Evolutionary conservation across 2,329 filamentous ascomycete species (phyloP).

Genomic region (Colletotrichum spinosum): DNA sequence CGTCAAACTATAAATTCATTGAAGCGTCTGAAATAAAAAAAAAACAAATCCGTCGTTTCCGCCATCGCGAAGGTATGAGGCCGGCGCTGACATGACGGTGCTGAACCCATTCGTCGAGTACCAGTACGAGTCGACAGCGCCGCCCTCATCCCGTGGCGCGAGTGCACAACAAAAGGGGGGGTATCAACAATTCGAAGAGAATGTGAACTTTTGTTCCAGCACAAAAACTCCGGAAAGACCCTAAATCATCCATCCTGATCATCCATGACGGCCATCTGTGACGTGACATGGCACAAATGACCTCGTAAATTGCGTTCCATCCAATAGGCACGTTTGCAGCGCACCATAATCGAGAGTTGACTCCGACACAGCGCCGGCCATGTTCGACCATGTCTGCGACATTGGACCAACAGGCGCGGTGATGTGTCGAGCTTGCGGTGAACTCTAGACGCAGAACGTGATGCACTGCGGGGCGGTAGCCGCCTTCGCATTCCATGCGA

Average conservation of each 20-base stretch:
- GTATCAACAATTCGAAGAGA: conserved; percentile 39
- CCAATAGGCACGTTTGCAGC: conserved; percentile 23
- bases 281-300: neutral
- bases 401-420: neutral
- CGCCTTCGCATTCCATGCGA: conserved; percentile 23
- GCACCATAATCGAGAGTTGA: no score
- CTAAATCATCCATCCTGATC: conserved; percentile 31
- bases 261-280: neutral
- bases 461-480: conserved; percentile 8
- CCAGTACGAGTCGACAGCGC: neutral
- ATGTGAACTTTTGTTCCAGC: conserved; percentile 37
- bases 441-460: neutral
- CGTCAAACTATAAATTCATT: conserved; percentile 17
- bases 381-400: neutral
- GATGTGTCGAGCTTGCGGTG: conserved; percentile 6
- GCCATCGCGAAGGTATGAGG: neutral
- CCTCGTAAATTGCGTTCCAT: conserved; percentile 28
- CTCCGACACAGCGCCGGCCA: no score
- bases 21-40: conserved; percentile 25
- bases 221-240: conserved; percentile 35
- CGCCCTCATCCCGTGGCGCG: neutral
- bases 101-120: no score
- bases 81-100: no score
- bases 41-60: conserved; percentile 30
- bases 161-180: conserved; percentile 37